Evolutionary conservation across 164 flowering plant species (phyloP).

Genomic region (Nelumbo lutea): DNA sequence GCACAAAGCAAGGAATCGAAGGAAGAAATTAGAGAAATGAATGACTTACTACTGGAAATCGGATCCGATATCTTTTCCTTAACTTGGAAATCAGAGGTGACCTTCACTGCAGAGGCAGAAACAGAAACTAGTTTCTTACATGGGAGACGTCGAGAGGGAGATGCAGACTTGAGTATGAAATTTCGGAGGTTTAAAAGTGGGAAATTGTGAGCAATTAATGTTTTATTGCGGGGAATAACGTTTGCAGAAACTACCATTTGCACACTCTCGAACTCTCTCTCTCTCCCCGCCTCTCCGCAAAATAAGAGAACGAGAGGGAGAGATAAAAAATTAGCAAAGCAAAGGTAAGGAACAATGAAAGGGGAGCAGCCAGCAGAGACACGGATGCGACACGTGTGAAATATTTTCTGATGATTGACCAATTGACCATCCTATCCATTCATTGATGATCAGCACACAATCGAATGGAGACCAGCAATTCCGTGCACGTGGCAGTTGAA

Average conservation of each 20-base stretch:
- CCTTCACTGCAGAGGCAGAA: constrained; percentile 14
- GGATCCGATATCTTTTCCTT: constrained; percentile 3
- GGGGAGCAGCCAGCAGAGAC: too few relatives aligned
- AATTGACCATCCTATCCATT: too few relatives aligned
- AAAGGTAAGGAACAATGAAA: too few relatives aligned
- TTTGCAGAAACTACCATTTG: constrained; percentile 16
- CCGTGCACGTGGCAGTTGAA: too few relatives aligned
- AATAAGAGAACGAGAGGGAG: not conserved
- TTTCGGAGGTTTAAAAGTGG: constrained; percentile 3
- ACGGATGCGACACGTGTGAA: too few relatives aligned
- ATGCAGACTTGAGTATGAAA: constrained; percentile 1
- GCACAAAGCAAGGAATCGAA: too few relatives aligned
- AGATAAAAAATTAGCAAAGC: not conserved
- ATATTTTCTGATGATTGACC: too few relatives aligned
- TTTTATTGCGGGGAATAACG: constrained; percentile 10
- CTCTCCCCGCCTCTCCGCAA: not conserved
- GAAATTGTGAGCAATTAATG: constrained; percentile 3
- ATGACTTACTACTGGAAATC: not conserved
- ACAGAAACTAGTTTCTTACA: constrained; percentile 9
- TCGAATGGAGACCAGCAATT: too few relatives aligned
- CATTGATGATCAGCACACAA: too few relatives aligned
- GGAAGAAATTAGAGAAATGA: not conserved
- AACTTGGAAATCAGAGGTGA: constrained; percentile 15
- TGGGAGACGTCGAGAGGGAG: not conserved
- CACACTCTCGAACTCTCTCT: not conserved